Evolutionary conservation across 192 early-diverging fungal species (phyloP), one percentile per base, ranked within the genome.

Genomic region (Backusella tuberculispora): DNA sequence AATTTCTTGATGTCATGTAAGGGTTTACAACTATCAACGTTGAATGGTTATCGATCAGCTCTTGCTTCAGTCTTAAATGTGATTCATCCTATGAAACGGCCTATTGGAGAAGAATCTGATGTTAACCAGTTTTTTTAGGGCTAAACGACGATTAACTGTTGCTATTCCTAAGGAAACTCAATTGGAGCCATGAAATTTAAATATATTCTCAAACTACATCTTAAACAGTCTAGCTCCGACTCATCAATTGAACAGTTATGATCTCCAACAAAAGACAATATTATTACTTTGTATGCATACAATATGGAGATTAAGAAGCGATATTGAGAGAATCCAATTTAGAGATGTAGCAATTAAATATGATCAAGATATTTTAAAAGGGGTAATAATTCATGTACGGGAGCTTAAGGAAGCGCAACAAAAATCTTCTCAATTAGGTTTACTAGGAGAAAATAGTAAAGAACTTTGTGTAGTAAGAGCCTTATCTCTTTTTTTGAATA

Each of bases 271-370:
- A 6, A 67, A 67, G 66, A 24, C 21, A 0, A 43, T 67, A 15
- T 21, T 67, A 40, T 67, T 67, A 14, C 42, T 67, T 5, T 40
- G 66, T 24, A 43, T 67, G 6, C 37, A 43, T 24, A 67, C 40
- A 40, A 67, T 67, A 38, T 67, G 66, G 66, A 67, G 40, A 67
- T 38, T 38, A n/a, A 40, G 66, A 67, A 43, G 40, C n/a, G 66
- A 67, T 67, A 43, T 67, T 12, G 66, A 38, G 12, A 17, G 41
- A 40, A 15, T 67, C 17, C 40, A 67, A 44, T 43, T 19, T 44
- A 5, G 66, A 9, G 41, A 67, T 42, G 29, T 63, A 10, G 3
- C 6, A 24, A 4, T 63, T 63, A 63, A 10, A 34, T 63, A 34
- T 34, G 13, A 63, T 6, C 5, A 29, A 3, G 29, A 29, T 34